Conservation (phyloP, 768 basidiomycete genomes). For the Cystofilobasidium macerans region DNA sequence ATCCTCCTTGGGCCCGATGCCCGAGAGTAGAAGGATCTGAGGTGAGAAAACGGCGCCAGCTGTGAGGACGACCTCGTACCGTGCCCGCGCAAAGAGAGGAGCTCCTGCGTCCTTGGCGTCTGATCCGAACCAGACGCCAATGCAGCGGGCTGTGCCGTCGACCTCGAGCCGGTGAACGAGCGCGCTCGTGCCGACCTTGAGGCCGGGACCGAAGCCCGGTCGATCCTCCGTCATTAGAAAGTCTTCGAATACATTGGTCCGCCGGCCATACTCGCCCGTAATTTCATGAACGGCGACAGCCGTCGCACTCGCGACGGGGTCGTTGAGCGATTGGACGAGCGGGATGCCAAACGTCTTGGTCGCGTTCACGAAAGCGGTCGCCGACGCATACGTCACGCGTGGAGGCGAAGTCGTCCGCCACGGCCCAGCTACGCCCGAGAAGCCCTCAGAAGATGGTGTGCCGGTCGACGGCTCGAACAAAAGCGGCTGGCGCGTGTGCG, state of each 20-base stretch:
- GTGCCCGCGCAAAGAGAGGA: slow-evolving; percentile 3
- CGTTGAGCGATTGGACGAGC: slow-evolving; percentile 19
- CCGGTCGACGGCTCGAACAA: slow-evolving; percentile 1
- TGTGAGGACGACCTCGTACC: slow-evolving; percentile 18
- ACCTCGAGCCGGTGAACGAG: slow-evolving; percentile 16
- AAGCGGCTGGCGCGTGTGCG: neutral
- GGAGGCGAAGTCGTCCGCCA: slow-evolving; percentile 21
- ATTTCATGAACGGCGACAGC: slow-evolving; percentile 23
- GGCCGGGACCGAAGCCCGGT: slow-evolving; percentile 11
- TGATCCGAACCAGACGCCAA: slow-evolving; percentile 20
- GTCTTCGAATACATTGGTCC: slow-evolving; percentile 16
- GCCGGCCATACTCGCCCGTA: slow-evolving; percentile 22
- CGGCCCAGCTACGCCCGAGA: slow-evolving; percentile 12
- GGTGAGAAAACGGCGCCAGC: slow-evolving; percentile 45
- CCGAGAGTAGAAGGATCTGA: slow-evolving; percentile 54
- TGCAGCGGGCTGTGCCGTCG: neutral
- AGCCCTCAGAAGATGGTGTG: neutral
- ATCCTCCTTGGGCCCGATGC: slow-evolving; percentile 57
- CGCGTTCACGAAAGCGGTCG: slow-evolving; percentile 11
- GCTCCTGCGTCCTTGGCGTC: slow-evolving; percentile 1
- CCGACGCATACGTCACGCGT: slow-evolving; percentile 11
- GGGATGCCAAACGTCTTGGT: slow-evolving; percentile 16
- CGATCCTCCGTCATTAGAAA: slow-evolving; percentile 2
- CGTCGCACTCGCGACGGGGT: slow-evolving; percentile 12
- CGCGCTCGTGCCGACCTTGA: slow-evolving; percentile 20